These are phyloP conservation scores for Wickerhamiella siamensis DNA, from an alignment of 805 yeast species.

Conservation along the genomic window DNA sequence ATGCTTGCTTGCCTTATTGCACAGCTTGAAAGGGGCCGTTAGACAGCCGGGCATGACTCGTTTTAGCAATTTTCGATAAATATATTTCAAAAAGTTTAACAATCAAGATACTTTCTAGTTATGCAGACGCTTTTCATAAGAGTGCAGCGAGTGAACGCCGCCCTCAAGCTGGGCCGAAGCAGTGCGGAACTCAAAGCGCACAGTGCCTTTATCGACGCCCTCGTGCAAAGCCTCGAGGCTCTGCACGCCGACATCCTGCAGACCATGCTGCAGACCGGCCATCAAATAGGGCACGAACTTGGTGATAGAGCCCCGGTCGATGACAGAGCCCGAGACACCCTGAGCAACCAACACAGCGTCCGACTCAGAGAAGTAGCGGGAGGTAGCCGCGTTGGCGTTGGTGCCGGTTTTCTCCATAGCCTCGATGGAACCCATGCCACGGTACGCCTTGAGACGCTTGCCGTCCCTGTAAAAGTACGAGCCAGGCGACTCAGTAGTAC, in stretches of 20 bases:
- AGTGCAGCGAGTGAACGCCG: conserved; percentile 91
- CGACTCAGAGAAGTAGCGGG: conserved; percentile 93
- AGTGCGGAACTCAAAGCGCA: conserved; percentile 94
- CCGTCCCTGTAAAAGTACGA: conserved; percentile 96
- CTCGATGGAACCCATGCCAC: conserved; percentile 99
- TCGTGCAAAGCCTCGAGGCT: conserved; percentile 51
- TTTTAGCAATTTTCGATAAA: background rate
- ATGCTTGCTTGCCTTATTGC: background rate
- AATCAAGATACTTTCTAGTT: conserved; percentile 34
- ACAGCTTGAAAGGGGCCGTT: no score
- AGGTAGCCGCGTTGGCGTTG: conserved; percentile 92
- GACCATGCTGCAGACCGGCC: conserved; percentile 95
- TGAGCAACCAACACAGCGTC: conserved; percentile 96
- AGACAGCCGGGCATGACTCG: conserved; percentile 1
- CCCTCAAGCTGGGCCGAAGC: conserved; percentile 98
- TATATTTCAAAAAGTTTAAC: background rate
- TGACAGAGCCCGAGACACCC: conserved; percentile 95
- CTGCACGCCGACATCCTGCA: conserved; percentile 89
- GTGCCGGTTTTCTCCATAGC: conserved; percentile 88
- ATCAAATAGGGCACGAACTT: conserved; percentile 88
- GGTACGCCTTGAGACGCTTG: conserved; percentile 88
- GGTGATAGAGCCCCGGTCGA: conserved; percentile 89
- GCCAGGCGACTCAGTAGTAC: conserved; percentile 97
- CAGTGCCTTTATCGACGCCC: conserved; percentile 48
- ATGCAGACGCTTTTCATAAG: conserved; percentile 94